These are phyloP conservation scores for Neoboletus brunneissimus DNA, from an alignment of 768 basidiomycete species.

Conservation along the genomic window DNA sequence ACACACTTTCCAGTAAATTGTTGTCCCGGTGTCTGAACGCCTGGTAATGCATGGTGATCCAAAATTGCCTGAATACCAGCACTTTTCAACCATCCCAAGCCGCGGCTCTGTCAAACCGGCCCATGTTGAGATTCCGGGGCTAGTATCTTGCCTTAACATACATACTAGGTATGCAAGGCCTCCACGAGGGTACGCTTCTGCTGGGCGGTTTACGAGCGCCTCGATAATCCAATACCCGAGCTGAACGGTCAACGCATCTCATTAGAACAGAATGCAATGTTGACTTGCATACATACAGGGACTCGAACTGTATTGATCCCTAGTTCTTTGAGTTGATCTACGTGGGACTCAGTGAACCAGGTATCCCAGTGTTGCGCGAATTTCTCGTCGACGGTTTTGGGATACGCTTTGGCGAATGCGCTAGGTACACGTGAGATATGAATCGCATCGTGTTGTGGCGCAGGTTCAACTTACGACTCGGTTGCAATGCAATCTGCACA, in stretches of 20 bases:
- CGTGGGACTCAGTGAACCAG: constrained; percentile 70
- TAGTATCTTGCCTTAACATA: not conserved
- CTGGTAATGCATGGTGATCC: constrained; percentile 69
- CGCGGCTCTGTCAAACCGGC: constrained; percentile 47
- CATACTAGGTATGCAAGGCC: constrained; percentile 64
- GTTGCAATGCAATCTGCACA: constrained; percentile 63
- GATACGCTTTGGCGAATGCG: constrained; percentile 58
- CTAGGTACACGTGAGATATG: constrained; percentile 33
- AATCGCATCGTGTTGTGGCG: too few relatives aligned
- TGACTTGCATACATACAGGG: constrained; percentile 47
- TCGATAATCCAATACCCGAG: constrained; percentile 85
- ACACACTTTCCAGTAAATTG: constrained; percentile 67
- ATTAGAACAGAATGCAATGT: not conserved
- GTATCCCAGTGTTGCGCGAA: constrained; percentile 68
- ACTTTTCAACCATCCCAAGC: constrained; percentile 53
- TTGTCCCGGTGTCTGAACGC: constrained; percentile 59
- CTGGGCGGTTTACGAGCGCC: constrained; percentile 55
- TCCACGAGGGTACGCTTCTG: constrained; percentile 67
- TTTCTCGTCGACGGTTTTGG: constrained; percentile 51
- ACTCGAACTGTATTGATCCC: constrained; percentile 78
- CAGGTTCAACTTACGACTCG: constrained; percentile 53
- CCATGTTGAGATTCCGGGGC: not conserved
- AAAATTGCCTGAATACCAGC: constrained; percentile 69
- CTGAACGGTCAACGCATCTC: constrained; percentile 33
- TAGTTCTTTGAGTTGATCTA: constrained; percentile 46